Base-by-base conservation (phyloP, 2,329 filamentous ascomycete species). In the Monilinia polystroma region DNA sequence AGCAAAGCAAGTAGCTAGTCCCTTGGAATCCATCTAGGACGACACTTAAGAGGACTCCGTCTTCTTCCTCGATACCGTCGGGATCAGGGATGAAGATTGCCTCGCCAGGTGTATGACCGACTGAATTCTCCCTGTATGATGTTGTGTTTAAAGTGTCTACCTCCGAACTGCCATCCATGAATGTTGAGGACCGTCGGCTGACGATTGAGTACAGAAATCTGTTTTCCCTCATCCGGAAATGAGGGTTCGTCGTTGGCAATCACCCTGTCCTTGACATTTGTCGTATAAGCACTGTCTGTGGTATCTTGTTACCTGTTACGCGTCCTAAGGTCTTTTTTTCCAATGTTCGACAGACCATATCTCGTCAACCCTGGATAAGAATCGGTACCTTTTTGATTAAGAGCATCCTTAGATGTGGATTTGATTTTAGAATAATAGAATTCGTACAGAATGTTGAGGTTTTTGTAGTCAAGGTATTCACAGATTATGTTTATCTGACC, bases 381-480 rank as follows among this genome's bases (percentile, higher is more conserved):
- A 70, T 81, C 74, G 52, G 81, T 79, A 26, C 80, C 78, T 79
- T 80, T 75, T 82, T 81, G 12, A 11, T 57, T 29, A 57, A 18
- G 60, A 3, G 58, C 62, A 6, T 56, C 38, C 38, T 63, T 54
- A 2, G 80, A 81, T 63, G 85, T 81, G 18, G 81, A 84, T n/a
- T 88, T 78, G 3, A 93, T 75, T 51, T 90, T 85, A 60, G 90
- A 84, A 76, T 92, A 88, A 78, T 92, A 92, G 68, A 92, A 85
- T 10, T 79, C 80, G 38, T 86, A 81, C 49, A 95, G 79, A 20
- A 93, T 80, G 67, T 91, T 87, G 0, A 84, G 38, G 38, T 78
- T 63, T 85, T 89, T 0, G 73, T 90, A 93, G 63, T 84, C 80
- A 41, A 87, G 77, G 1, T 89, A 75, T 68, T 96, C 92, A 65